A percentile compares a stretch with the other conserved stretches of the same genome.
Conservation (phyloP, 371 early-diverging fungal species). For the Haplosporangium sp. region DNA sequence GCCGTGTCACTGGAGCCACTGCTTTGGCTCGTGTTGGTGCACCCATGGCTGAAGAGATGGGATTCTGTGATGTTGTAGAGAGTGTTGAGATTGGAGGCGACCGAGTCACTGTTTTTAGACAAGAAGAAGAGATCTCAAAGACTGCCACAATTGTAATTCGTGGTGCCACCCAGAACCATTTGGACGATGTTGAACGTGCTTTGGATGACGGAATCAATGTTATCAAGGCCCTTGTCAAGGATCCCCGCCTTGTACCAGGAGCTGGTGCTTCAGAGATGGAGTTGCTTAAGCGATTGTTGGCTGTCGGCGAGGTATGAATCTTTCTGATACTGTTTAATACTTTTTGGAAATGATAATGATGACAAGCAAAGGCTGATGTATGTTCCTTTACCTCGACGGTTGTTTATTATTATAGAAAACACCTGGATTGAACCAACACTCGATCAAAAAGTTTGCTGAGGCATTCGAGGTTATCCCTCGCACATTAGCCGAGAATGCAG, state of each 20-base stretch:
- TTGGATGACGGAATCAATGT: conserved; percentile 98
- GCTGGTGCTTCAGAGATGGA: conserved; percentile 98
- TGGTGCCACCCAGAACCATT: conserved; percentile 96
- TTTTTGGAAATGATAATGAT: neutral
- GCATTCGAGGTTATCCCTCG: conserved; percentile 96
- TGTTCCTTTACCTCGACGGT: neutral
- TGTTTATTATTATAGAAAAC: conserved; percentile 71
- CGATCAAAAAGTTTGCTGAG: conserved; percentile 96
- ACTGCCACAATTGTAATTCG: conserved; percentile 97
- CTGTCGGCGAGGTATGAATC: conserved; percentile 67
- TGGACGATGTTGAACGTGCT: conserved; percentile 98
- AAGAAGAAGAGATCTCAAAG: conserved; percentile 83
- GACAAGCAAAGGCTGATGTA: neutral
- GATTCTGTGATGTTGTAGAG: conserved; percentile 95
- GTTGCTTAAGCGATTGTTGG: conserved; percentile 80
- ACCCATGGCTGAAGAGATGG: conserved; percentile 97
- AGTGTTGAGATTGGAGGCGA: conserved; percentile 97
- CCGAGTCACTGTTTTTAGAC: conserved; percentile 96
- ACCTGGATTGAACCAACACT: conserved; percentile 95
- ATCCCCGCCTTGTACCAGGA: conserved; percentile 91
- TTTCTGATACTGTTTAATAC: neutral
- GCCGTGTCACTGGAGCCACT: conserved; percentile 94
- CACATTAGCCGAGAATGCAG: conserved; percentile 96
- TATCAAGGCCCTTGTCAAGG: conserved; percentile 94
- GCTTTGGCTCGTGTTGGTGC: conserved; percentile 93